phyloP scores from a whole-genome alignment of 164 flowering plant species.

The Saururus chinensis region DNA sequence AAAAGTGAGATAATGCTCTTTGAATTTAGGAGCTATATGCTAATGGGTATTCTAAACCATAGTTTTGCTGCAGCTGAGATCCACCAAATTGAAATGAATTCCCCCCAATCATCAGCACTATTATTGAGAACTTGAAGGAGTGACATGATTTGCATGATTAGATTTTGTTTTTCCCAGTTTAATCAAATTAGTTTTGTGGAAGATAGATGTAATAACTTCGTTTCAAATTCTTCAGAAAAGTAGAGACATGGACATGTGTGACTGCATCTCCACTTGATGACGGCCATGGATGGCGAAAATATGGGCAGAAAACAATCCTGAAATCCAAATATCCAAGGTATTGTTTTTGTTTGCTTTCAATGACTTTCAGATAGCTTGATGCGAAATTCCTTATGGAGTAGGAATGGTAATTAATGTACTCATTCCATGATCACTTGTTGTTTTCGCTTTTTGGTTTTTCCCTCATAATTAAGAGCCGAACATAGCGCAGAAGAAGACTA shows the following conservation, averaged over 20 bases:
- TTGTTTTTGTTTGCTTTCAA: neutral
- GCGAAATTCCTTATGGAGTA: too few relatives aligned
- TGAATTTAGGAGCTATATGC: too few relatives aligned
- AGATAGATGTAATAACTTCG: neutral
- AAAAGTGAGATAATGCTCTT: too few relatives aligned
- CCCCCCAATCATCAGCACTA: too few relatives aligned
- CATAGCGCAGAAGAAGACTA: too few relatives aligned
- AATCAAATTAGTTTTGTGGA: neutral
- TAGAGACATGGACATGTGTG: slow-evolving; percentile 5
- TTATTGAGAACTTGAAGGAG: too few relatives aligned
- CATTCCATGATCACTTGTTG: too few relatives aligned
- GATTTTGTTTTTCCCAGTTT: neutral
- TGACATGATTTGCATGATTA: too few relatives aligned
- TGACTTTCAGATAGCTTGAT: too few relatives aligned
- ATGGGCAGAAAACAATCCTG: slow-evolving; percentile 26
- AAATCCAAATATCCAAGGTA: slow-evolving; percentile 50
- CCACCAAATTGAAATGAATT: neutral
- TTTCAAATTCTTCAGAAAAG: slow-evolving; percentile 8
- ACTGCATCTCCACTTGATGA: slow-evolving; percentile 21
- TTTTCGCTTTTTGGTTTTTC: too few relatives aligned
- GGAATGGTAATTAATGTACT: neutral
- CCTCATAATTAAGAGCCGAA: too few relatives aligned
- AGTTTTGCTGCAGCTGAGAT: neutral
- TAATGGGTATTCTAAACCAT: neutral
- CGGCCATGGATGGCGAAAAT: slow-evolving; percentile 45